Base-by-base conservation (phyloP, 106 monocot species). In the Chionographis japonica region DNA sequence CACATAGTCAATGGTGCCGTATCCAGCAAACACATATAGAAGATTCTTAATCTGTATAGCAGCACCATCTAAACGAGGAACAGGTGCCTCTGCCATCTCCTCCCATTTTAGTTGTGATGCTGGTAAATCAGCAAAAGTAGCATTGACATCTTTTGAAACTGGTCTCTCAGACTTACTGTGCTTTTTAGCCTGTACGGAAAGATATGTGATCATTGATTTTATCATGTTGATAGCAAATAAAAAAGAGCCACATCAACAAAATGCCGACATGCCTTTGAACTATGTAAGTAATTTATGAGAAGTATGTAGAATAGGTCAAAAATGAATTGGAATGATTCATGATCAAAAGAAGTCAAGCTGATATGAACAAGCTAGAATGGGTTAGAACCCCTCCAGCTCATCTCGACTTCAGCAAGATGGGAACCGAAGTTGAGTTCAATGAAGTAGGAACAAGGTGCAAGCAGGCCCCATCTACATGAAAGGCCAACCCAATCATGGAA, bases 31-130 rank as follows among this genome's bases (percentile, higher is more conserved):
- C 10, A 95, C 91, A 59, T 77, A 95, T 35, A 91, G 65, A 14
- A 88, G 84, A 74, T 95, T 72, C 75, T 86, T 81, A 51, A 88
- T 84, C 73, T 95, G 95, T 18, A 88, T 74, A 16, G 91, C 91
- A 63, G 91, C 82, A 10, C 95, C 91, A 66, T 95, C 95, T 38
- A 95, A 54, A 49, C 91, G 83, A 36, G 83, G 78, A 11, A 95
- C 95, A n/a, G 91, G 95, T 52, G 91, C 83, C 63, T 72, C 75
- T 17, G 88, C 84, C 95, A 91, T 91, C 73, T 91, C 84, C 66
- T 95, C 84, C 95, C 91, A 95, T 63, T 91, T 65, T 51, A 88
- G 64, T 51, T 76, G 39, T 20, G 76, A 78, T 61, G 80, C 86
- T 36, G 75, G 80, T 77, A 85, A 38, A 74, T 86, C 82, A n/a